Conservation (phyloP, 768 basidiomycete genomes). For the Lanmaoa pseudosensibilis region DNA sequence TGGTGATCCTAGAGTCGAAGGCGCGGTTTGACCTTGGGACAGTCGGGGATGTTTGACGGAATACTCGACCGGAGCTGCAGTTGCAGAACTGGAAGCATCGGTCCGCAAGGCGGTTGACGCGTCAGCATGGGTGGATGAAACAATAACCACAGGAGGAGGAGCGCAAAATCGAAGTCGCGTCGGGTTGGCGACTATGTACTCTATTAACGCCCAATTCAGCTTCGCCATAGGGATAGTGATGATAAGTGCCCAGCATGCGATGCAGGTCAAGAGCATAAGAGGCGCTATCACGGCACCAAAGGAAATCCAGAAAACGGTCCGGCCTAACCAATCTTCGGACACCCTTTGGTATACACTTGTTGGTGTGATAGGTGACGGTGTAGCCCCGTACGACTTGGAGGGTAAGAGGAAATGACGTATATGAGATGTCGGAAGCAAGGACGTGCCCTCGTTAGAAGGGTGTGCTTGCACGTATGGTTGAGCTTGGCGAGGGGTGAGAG, state of each 20-base stretch:
- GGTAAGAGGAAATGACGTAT: constrained; percentile 39
- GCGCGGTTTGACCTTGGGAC: constrained; percentile 86
- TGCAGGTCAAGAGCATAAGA: constrained; percentile 80
- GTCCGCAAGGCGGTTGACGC: constrained; percentile 6
- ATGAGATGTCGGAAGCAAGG: constrained; percentile 38
- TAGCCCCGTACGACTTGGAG: constrained; percentile 73
- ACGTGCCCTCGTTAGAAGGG: constrained; percentile 47
- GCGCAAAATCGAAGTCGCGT: constrained; percentile 90
- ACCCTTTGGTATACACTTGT: constrained; percentile 24
- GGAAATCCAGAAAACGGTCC: constrained; percentile 77
- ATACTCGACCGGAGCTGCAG: constrained; percentile 43
- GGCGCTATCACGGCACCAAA: constrained; percentile 83
- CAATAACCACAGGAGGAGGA: constrained; percentile 70
- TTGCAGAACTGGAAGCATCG: constrained; percentile 8
- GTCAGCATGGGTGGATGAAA: constrained; percentile 32
- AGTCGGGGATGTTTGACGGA: constrained; percentile 73
- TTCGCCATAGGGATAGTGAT: constrained; percentile 98
- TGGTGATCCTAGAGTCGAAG: constrained; percentile 65
- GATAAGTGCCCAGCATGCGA: constrained; percentile 93
- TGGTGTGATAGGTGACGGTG: constrained; percentile 32
- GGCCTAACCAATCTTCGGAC: constrained; percentile 58
- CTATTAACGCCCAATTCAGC: constrained; percentile 92
- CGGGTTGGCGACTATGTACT: constrained; percentile 75
- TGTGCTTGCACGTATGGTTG: constrained; percentile 12
- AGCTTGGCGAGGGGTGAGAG: constrained; percentile 32